Evolutionary conservation across 2,329 filamentous ascomycete species (phyloP).

Genomic region (Berkeleyomyces rouxiae): DNA sequence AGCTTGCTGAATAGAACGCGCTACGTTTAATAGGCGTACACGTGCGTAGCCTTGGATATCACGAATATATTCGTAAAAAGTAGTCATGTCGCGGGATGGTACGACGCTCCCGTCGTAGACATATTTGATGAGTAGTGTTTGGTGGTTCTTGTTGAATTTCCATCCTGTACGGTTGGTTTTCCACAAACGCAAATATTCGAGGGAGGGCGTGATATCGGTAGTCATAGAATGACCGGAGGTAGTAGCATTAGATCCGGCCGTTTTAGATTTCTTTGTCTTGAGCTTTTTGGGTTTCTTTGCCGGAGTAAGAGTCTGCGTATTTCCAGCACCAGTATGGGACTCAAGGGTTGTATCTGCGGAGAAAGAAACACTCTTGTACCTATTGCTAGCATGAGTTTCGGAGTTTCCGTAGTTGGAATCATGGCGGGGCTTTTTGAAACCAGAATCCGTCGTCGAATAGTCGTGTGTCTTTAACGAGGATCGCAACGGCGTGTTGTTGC

Average conservation of each 20-base stretch:
- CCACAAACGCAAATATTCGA: constrained; percentile 65
- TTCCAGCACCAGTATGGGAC: constrained; percentile 15
- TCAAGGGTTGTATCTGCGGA: constrained; percentile 25
- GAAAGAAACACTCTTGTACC: constrained; percentile 34
- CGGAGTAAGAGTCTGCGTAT: constrained; percentile 15
- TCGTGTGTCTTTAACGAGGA: constrained; percentile 13
- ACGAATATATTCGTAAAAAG: constrained; percentile 60
- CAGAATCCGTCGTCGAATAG: constrained; percentile 14
- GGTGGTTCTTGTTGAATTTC: constrained; percentile 95
- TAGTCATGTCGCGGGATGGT: constrained; percentile 49
- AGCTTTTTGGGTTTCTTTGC: constrained; percentile 22
- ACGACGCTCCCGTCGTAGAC: constrained; percentile 56
- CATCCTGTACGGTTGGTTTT: constrained; percentile 52
- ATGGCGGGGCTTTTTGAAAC: constrained; percentile 20
- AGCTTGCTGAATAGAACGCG: constrained; percentile 41
- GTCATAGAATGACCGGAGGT: constrained; percentile 21
- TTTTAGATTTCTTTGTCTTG: constrained; percentile 24
- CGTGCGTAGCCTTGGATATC: constrained; percentile 63
- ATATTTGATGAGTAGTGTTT: constrained; percentile 72
- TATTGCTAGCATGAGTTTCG: constrained; percentile 17
- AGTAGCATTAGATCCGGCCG: constrained; percentile 20
- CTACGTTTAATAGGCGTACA: constrained; percentile 49
- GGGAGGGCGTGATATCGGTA: constrained; percentile 41
- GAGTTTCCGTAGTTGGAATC: constrained; percentile 13
- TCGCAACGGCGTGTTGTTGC: constrained; percentile 7